These are phyloP conservation scores for Podaxis carcinomalis DNA, from an alignment of 768 basidiomycete genomes.

Conservation along the genomic window DNA sequence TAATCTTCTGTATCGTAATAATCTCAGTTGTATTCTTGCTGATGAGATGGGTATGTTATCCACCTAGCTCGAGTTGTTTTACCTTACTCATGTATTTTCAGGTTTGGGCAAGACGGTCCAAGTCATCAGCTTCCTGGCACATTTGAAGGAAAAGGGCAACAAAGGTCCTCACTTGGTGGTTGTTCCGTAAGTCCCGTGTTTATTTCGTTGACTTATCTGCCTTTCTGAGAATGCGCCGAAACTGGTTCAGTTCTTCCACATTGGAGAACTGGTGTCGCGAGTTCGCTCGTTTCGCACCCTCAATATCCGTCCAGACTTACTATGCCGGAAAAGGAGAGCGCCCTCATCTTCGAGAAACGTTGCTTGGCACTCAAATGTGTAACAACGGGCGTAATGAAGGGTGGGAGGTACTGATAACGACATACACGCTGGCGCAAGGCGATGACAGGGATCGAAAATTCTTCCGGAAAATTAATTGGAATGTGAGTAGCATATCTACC, in stretches of 20 bases:
- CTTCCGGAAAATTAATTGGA: slow-evolving; percentile 87
- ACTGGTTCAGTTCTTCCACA: slow-evolving; percentile 72
- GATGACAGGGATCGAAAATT: slow-evolving; percentile 90
- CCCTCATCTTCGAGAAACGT: slow-evolving; percentile 61
- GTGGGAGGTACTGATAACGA: slow-evolving; percentile 94
- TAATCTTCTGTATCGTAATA: slow-evolving; percentile 74
- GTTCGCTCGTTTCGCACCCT: slow-evolving; percentile 86
- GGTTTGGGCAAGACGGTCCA: slow-evolving; percentile 99
- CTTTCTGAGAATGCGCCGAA: slow-evolving; percentile 10
- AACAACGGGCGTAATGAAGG: slow-evolving; percentile 48
- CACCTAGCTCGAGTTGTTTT: background rate
- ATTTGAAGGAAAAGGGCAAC: slow-evolving; percentile 74
- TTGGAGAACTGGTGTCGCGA: slow-evolving; percentile 99
- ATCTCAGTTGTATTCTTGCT: slow-evolving; percentile 90
- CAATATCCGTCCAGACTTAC: slow-evolving; percentile 83
- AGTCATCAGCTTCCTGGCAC: slow-evolving; percentile 94
- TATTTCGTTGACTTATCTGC: background rate
- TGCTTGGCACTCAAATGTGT: slow-evolving; percentile 55
- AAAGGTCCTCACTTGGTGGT: slow-evolving; percentile 89
- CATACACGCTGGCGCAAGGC: slow-evolving; percentile 92
- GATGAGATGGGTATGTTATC: slow-evolving; percentile 91
- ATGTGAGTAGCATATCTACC: slow-evolving; percentile 51
- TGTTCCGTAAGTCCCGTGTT: slow-evolving; percentile 71
- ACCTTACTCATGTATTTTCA: slow-evolving; percentile 25
- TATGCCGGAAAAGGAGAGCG: slow-evolving; percentile 93